A percentile compares a stretch with the other conserved stretches of the same genome.
Evolutionary conservation across 768 basidiomycete species (phyloP).

Genomic region (Rhizopogon rudus): DNA sequence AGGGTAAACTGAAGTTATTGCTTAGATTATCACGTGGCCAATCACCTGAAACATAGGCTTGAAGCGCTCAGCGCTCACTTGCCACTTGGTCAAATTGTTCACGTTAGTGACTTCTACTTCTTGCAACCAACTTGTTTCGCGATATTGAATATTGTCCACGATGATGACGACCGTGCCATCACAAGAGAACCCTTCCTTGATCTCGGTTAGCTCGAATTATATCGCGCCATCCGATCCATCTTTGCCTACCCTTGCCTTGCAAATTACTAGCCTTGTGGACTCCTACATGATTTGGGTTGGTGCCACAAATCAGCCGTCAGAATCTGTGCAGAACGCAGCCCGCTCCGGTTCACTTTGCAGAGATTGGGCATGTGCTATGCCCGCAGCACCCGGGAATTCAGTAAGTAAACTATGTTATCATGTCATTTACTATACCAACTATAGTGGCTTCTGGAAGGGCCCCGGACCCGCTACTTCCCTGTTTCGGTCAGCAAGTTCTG

Average conservation of each 20-base stretch:
- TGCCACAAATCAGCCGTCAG: conserved; percentile 41
- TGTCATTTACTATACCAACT: background rate
- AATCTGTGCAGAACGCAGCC: conserved; percentile 44
- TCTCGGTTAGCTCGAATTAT: conserved; percentile 44
- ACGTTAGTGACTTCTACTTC: background rate
- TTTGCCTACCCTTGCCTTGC: conserved; percentile 56
- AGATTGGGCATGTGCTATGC: conserved; percentile 87
- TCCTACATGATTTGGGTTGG: conserved; percentile 86
- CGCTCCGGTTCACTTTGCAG: conserved; percentile 52
- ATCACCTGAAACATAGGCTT: background rate
- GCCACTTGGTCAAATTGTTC: too few species aligned
- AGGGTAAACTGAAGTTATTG: background rate
- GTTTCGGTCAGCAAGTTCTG: conserved; percentile 56
- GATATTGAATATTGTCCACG: background rate
- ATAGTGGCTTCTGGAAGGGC: background rate
- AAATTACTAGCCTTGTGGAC: conserved; percentile 60
- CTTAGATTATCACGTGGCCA: conserved; percentile 16
- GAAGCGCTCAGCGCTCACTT: too few species aligned
- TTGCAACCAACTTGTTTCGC: background rate
- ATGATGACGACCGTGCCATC: background rate
- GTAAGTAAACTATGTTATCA: conserved; percentile 14
- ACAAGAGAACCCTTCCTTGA: conserved; percentile 9
- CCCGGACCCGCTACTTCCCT: conserved; percentile 50
- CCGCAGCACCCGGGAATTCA: conserved; percentile 27
- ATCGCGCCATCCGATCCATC: conserved; percentile 45